phyloP scores from a whole-genome alignment of 192 early-diverging fungal genomes.

The Tieghemiomyces parasiticus region DNA sequence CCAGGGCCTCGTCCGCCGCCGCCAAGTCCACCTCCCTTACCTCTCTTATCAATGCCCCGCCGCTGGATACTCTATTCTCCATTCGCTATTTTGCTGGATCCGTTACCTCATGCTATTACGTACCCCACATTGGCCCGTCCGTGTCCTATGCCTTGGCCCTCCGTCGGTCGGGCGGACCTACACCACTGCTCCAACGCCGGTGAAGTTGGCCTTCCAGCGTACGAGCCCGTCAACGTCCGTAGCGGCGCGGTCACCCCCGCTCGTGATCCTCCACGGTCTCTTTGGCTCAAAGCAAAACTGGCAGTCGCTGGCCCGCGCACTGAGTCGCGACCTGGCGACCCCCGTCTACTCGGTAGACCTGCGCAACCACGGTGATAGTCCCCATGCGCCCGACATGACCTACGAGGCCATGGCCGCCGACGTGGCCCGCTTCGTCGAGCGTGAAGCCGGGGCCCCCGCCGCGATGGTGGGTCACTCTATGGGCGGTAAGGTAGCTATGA shows the following conservation, averaged over 20 bases:
- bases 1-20: too few species aligned
- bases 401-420: slow-evolving; percentile 73
- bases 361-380: slow-evolving; percentile 89
- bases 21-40: too few species aligned
- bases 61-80: too few species aligned
- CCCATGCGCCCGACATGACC: slow-evolving; percentile 42
- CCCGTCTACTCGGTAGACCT: slow-evolving; percentile 66
- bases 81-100: too few species aligned
- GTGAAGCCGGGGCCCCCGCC: slow-evolving; percentile 29
- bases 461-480: slow-evolving; percentile 83
- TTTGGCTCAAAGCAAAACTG: slow-evolving; percentile 95
- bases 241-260: slow-evolving; percentile 21
- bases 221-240: slow-evolving; percentile 11
- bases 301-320: slow-evolving; percentile 63
- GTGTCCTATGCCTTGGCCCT: too few species aligned
- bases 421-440: slow-evolving; percentile 46
- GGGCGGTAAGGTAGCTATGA: slow-evolving; percentile 71
- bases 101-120: too few species aligned
- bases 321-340: slow-evolving; percentile 42
- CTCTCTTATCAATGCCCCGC: too few species aligned
- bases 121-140: too few species aligned
- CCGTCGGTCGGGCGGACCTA: too few species aligned
- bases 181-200: too few species aligned
- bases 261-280: slow-evolving; percentile 77
- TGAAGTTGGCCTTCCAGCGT: slow-evolving; percentile 16